Percentiles rank a stretch among this genome's conserved stretches.
phyloP scores from a whole-genome alignment of 352 stramenopile species.

The Phytophthora melonis region DNA sequence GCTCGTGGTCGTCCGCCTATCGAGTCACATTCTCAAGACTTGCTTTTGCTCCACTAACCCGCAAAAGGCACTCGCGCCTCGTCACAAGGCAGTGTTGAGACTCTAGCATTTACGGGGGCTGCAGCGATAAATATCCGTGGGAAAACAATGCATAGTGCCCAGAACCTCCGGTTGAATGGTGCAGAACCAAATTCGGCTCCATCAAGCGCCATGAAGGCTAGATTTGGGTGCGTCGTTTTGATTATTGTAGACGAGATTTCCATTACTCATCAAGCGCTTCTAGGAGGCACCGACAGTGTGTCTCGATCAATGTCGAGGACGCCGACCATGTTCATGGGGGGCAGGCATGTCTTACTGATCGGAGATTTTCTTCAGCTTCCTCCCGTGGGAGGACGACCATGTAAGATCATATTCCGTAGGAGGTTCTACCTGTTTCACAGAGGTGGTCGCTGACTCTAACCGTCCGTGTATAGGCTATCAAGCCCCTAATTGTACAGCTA shows the following conservation, averaged over 20 bases:
- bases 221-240: constrained; percentile 21
- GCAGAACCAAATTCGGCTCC: constrained; percentile 9
- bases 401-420: constrained; percentile 6
- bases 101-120: constrained; percentile 14
- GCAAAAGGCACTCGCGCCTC: no score
- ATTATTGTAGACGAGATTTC: constrained; percentile 43
- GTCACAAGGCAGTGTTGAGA: constrained; percentile 16
- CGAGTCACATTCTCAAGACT: no score
- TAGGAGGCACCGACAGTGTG: constrained; percentile 21
- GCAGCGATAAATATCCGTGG: constrained; percentile 27
- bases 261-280: constrained; percentile 34
- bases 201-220: constrained; percentile 21
- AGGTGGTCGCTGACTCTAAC: no score
- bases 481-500: no score
- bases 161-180: constrained; percentile 18
- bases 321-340: constrained; percentile 23
- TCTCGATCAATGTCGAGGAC: constrained; percentile 8
- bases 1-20: no score
- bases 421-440: no score
- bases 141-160: background rate
- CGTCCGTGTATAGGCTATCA: no score
- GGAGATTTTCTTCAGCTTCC: constrained; percentile 40
- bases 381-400: constrained; percentile 17
- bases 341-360: constrained; percentile 29
- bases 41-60: no score